Base-by-base conservation (phyloP, 1,139 yeast species). In the Nakaseomyces nivariensis region DNA sequence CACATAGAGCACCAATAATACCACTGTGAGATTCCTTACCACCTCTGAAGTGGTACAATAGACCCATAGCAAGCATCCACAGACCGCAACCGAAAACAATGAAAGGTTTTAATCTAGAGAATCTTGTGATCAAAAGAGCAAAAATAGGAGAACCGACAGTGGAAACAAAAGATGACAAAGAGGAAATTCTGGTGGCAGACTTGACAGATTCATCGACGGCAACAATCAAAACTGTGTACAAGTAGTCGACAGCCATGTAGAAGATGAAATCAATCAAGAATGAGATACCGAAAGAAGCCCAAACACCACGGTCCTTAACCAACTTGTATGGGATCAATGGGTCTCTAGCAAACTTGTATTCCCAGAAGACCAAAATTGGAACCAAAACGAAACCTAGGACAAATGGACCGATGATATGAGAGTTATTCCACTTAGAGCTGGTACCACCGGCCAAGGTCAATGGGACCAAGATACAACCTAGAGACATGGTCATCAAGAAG, bases 241-340 rank as follows among this genome's bases (percentile, higher is more conserved):
- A 70, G 62, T 70, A 82, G 57, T 79, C 85, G 60, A 81, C 82
- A 54, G 82, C 85, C 81, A 81, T 76, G 66, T 76, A 76, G 81
- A 82, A 81, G 45, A 77, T 67, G 59, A 79, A 73, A 64, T 80
- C 72, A 56, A 79, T 73, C 52, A 78, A 67, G 51, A 79, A 64
- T 29, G 77, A 85, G 55, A 82, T 74, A 45, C 67, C 55, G 43
- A 75, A 54, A 58, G 85, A 82, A 56, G 82, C 75, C 69, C 78
- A 77, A 22, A 82, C 79, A 54, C 85, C 83, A 56, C 85, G 73
- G 61, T 81, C 82, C 54, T 68, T 75, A 65, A 82, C 62, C 54
- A 79, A 71, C 27, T 69, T 60, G 58, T 72, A 69, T 22, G 88
- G 86, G 5, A 58, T 54, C 38, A 59, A 43, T 10, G 89, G 87